Evolutionary conservation across 2,329 filamentous ascomycete genomes (phyloP).

Genomic region (Teratosphaeriaceae sp.): DNA sequence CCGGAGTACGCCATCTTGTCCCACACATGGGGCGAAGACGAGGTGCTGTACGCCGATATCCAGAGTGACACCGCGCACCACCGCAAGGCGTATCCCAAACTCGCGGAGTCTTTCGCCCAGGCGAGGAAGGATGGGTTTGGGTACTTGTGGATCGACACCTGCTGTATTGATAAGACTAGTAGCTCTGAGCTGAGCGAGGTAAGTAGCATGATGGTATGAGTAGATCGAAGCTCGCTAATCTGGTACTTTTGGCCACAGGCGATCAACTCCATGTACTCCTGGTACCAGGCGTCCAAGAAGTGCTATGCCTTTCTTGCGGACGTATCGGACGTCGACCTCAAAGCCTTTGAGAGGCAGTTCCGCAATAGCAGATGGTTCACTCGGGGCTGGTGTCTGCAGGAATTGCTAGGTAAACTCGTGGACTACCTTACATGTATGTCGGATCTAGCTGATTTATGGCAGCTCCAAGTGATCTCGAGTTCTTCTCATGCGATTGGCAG

Average conservation of each 20-base stretch:
- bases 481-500: conserved; percentile 9
- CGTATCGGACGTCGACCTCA: conserved; percentile 12
- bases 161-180: conserved; percentile 17
- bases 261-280: conserved; percentile 20
- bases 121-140: conserved; percentile 8
- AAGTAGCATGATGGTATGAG: conserved; percentile 14
- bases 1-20: conserved; percentile 30
- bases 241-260: conserved; percentile 13
- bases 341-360: not conserved
- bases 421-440: no score
- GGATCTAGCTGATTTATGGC: not conserved
- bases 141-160: conserved; percentile 16
- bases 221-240: no score
- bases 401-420: no score
- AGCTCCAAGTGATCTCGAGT: conserved; percentile 8
- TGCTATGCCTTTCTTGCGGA: conserved; percentile 31
- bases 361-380: not conserved
- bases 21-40: conserved; percentile 23
- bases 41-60: conserved; percentile 12
- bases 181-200: conserved; percentile 13
- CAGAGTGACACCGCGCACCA: not conserved
- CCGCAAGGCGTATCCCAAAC: conserved; percentile 9
- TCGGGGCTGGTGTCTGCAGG: conserved; percentile 11
- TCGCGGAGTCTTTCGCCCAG: conserved; percentile 6
- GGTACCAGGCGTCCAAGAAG: conserved; percentile 26